Conservation (phyloP, 2,329 filamentous ascomycete genomes). For the Cercospora zeae-maydis region DNA sequence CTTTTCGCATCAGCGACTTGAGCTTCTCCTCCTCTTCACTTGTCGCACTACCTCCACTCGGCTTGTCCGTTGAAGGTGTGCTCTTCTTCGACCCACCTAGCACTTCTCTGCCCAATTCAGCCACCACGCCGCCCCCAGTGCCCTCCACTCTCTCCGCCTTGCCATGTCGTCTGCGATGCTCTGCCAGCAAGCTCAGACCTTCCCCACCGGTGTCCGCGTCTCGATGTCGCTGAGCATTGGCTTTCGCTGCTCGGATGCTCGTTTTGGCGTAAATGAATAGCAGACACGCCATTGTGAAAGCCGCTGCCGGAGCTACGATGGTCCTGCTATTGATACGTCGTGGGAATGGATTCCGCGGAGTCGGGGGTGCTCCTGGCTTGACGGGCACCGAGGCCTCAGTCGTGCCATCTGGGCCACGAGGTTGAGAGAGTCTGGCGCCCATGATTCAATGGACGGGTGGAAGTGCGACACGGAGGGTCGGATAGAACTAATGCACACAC, state of each 20-base stretch:
- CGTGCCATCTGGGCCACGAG: constrained; percentile 42
- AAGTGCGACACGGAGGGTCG: neutral
- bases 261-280: constrained; percentile 61
- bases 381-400: constrained; percentile 40
- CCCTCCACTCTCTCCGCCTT: constrained; percentile 47
- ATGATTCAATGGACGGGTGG: constrained; percentile 31
- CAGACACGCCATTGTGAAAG: constrained; percentile 58
- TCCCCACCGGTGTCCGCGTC: constrained; percentile 55
- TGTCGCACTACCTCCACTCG: neutral
- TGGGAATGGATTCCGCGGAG: constrained; percentile 32
- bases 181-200: constrained; percentile 50
- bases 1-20: constrained; percentile 6
- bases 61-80: constrained; percentile 10
- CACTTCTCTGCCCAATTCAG: constrained; percentile 32
- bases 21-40: constrained; percentile 14
- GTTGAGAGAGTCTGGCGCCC: constrained; percentile 48
- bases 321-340: constrained; percentile 39
- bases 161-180: constrained; percentile 53
- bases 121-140: constrained; percentile 37
- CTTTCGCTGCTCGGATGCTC: constrained; percentile 63
- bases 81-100: constrained; percentile 31
- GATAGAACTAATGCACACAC: too few species aligned
- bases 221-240: constrained; percentile 59
- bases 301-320: constrained; percentile 59
- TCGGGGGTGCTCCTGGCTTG: constrained; percentile 34